Evolutionary conservation across 352 stramenopile genomes (phyloP), one percentile per base, ranked within the genome.

Genomic region (Phytopythium litorale): DNA sequence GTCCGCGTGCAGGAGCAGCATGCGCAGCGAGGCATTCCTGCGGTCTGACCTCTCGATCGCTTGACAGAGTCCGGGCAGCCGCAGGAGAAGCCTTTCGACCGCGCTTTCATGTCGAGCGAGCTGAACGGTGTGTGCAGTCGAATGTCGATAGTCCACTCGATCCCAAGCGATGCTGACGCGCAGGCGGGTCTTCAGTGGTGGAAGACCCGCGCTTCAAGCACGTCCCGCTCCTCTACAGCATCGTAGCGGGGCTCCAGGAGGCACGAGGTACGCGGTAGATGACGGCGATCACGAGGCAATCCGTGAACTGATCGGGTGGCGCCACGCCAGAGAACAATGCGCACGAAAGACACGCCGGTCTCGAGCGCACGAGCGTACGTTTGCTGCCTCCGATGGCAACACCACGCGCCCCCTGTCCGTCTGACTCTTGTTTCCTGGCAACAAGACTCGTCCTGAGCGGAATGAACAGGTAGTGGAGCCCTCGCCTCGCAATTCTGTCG

Each of bases 201-300:
- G 78, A 92, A 54, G 83, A 92, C 38, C 70, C 77, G 9, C 70
- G 72, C n/a, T 89, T 87, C 61, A 70, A 45, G 7, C 79, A 92
- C 62, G 72, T 95, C 1, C 89, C 88, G 35, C 68, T 96, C 42
- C 66, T 97, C 15, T 97, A 97, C 70, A 88, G 82, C 48, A 87
- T 96, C 54, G 62, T 96, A 4, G 67, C 69, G 3, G 75, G 63
- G 23, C 56, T 87, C 28, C 82, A 89, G 53, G 70, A 75, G 54
- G 58, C 51, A 25, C 68, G 63, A 65, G 68, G 70, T 78, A 65
- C 56, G 55, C n/a, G 18, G 19, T 13, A 16, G 42, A 11, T 40
- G 35, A 40, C 35, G 6, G 1, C 13, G 15, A 35, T 28, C 11
- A 32, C 1, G 25, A 12, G 11, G 15, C 23, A 33, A 23, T 33